Evolutionary conservation across 305 asterid genomes (phyloP).

Genomic region (Fraxinus baroniana): DNA sequence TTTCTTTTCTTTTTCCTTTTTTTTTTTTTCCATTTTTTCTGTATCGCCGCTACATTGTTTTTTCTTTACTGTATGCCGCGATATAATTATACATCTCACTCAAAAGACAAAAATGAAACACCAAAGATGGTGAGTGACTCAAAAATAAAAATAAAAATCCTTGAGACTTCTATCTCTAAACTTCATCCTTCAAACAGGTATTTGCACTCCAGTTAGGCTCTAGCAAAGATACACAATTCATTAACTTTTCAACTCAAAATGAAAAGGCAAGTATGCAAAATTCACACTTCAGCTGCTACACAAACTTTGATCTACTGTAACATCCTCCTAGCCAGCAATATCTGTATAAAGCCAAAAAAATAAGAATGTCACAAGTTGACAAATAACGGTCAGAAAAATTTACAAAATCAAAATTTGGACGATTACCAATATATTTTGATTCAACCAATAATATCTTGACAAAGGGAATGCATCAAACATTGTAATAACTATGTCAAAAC

Average conservation of each 20-base stretch:
- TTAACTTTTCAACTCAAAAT: constrained; percentile 20
- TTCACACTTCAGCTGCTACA: constrained; percentile 29
- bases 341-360: constrained; percentile 18
- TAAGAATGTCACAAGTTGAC: neutral
- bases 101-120: constrained; percentile 20
- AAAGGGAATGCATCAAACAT: neutral
- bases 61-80: constrained; percentile 30
- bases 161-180: constrained; percentile 27
- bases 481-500: neutral
- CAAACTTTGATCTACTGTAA: constrained; percentile 19
- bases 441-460: neutral
- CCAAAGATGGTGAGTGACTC: constrained; percentile 3
- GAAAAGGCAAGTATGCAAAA: constrained; percentile 24
- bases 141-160: constrained; percentile 18
- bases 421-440: neutral
- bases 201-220: constrained; percentile 33
- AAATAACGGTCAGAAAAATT: neutral
- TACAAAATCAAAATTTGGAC: neutral
- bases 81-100: constrained; percentile 31
- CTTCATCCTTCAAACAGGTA: constrained; percentile 23
- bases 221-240: constrained; percentile 24
- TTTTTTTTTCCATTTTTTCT: neutral
- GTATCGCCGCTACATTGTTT: constrained; percentile 22
- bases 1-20: neutral
- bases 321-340: constrained; percentile 24